Base-by-base conservation (phyloP, 768 basidiomycete genomes). In the Rhodotorula sphaerocarpa region DNA sequence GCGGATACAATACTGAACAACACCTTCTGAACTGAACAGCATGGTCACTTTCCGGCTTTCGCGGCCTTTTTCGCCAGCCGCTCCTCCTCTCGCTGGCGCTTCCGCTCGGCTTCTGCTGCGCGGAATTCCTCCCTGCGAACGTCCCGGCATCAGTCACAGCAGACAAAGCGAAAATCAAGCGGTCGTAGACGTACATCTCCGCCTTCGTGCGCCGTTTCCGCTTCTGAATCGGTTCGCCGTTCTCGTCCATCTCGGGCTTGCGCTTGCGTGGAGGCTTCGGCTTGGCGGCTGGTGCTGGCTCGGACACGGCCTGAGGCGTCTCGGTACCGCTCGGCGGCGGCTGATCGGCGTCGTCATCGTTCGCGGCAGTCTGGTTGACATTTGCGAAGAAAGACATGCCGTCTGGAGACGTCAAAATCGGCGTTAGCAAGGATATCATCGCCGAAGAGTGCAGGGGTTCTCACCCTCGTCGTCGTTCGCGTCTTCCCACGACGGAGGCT, bases 351-450 rank as follows among this genome's bases (percentile, higher is more conserved):
- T 69, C 67, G 44, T 69, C 68, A 21, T 66, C 68, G n/a, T 63
- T 31, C 5, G 57, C 58, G 20, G 61, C 61, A 1, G 61, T 55
- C 41, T 56, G 58, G 43, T 57, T 59, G 45, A 54, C 45, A 51
- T 65, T 60, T 21, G 64, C 52, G 50, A 69, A 69, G 64, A 69
- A 69, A 16, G 52, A 55, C 39, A 69, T 56, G 15, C 57, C 63
- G 31, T 69, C 66, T 67, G 60, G 16, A 7, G 23, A 0, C 3
- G 7, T 28, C 11, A 16, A 11, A 27, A n/a, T 30, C 6, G 1
- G n/a, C n/a, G n/a, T n/a, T n/a, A n/a, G n/a, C n/a, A n/a, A n/a
- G n/a, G n/a, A n/a, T n/a, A n/a, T n/a, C n/a, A n/a, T n/a, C n/a
- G n/a, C n/a, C n/a, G n/a, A n/a, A n/a, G n/a, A n/a, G n/a, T n/a